These are phyloP conservation scores for Sporormia fimetaria DNA, from an alignment of 495 filamentous ascomycete species.

Conservation along the genomic window DNA sequence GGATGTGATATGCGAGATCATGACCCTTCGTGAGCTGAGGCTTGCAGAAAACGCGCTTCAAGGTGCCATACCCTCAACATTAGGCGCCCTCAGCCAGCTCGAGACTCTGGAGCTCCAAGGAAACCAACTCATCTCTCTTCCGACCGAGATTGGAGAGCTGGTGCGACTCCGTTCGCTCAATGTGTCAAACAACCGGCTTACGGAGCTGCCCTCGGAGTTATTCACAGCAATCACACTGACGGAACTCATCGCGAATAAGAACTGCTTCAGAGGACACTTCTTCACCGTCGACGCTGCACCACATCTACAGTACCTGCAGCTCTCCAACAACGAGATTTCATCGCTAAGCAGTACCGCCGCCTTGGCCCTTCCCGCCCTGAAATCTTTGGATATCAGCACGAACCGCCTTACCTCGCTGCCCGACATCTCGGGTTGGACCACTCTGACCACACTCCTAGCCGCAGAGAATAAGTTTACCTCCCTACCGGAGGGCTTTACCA, in stretches of 20 bases:
- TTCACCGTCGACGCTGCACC: conserved; percentile 50
- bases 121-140: conserved; percentile 71
- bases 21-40: conserved; percentile 63
- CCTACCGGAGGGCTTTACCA: conserved; percentile 62
- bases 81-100: conserved; percentile 51
- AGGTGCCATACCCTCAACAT: conserved; percentile 47
- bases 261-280: conserved; percentile 61
- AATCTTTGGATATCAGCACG: conserved; percentile 57
- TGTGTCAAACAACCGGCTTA: conserved; percentile 63
- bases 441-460: conserved; percentile 57
- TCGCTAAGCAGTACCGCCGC: conserved; percentile 39
- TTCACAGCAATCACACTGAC: conserved; percentile 56
- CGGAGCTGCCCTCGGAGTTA: conserved; percentile 53
- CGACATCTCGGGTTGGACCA: conserved; percentile 56
- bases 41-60: conserved; percentile 66
- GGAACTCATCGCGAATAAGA: conserved; percentile 68
- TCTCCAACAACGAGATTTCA: conserved; percentile 63
- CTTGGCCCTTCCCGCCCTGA: conserved; percentile 59
- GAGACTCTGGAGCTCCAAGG: conserved; percentile 71
- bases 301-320: conserved; percentile 59
- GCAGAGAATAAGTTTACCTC: conserved; percentile 68
- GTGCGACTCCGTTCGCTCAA: conserved; percentile 60
- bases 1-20: conserved; percentile 59
- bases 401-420: conserved; percentile 69
- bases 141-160: conserved; percentile 52